Evolutionary conservation across 2,329 filamentous ascomycete genomes (phyloP), one percentile per base, ranked within the genome.

Genomic region (Periconia macrospinosa): DNA sequence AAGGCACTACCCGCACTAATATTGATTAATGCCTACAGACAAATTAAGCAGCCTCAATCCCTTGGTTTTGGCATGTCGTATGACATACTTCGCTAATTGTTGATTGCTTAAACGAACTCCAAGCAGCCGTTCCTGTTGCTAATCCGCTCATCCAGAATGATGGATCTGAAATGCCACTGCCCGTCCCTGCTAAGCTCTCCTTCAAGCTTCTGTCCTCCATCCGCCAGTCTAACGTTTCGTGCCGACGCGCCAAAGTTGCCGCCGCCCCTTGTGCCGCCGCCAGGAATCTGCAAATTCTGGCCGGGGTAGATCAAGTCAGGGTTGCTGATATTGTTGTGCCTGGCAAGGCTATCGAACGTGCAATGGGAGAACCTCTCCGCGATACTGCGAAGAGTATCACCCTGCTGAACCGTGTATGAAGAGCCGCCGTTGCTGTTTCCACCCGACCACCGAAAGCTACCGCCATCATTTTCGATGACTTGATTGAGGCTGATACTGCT

Each of bases 241-340:
- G 66, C 66, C 18, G 58, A 60, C 2, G 53, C 54, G 18, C 57
- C 64, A 50, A 68, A 68, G 51, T 59, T 59, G 17, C 54, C 61
- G 30, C 61, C 56, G 11, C 66, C 59, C 40, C 63, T 51, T 17
- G 54, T 60, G 3, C 60, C 47, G 1, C 62, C 63, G 10, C 63
- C 62, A 11, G 65, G 66, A 2, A 67, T 47, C 43, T 62, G 57
- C 19, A 68, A 40, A 6, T 59, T 60, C 59, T 68, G 65, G 1
- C 66, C 66, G 1, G 65, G 65, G 53, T 65, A 68, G 18, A 68
- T 67, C 57, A 65, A 58, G 23, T 68, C 66, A 0, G 63, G 50
- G 17, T 68, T 68, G 33, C 47, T 49, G 18, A 68, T 66, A 33
- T 63, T 61, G 49, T 68, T 68, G 48, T 67, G 62, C 3, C 62